Percentiles rank a stretch among this genome's conserved stretches.
These are phyloP conservation scores for Helenozyma rhizophorensis DNA, from an alignment of 805 yeast genomes.

Conservation along the genomic window DNA sequence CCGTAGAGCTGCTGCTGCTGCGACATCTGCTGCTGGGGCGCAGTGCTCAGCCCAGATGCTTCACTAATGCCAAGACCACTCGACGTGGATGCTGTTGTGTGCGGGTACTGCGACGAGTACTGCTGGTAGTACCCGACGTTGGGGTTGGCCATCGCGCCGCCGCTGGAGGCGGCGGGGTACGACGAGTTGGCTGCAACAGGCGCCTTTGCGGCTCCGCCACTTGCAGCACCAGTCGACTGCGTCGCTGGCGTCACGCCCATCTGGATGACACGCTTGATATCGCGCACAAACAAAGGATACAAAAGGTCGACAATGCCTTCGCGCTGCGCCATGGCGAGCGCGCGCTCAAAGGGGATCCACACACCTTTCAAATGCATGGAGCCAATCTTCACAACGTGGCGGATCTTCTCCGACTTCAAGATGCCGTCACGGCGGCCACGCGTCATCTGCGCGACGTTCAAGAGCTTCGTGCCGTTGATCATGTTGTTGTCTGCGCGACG, in stretches of 20 bases:
- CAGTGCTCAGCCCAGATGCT: slow-evolving; percentile 6
- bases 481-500: slow-evolving; percentile 81
- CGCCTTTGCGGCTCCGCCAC: slow-evolving; percentile 2
- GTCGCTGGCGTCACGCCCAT: slow-evolving; percentile 39
- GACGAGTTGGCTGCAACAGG: slow-evolving; percentile 5
- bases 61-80: slow-evolving; percentile 4
- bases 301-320: slow-evolving; percentile 51
- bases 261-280: slow-evolving; percentile 55
- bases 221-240: slow-evolving; percentile 6
- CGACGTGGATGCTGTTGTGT: slow-evolving; percentile 3
- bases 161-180: slow-evolving; percentile 4
- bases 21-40: slow-evolving; percentile 10
- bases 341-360: slow-evolving; percentile 86
- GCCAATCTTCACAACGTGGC: slow-evolving; percentile 82
- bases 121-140: slow-evolving; percentile 15
- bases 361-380: slow-evolving; percentile 87
- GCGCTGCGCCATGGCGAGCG: slow-evolving; percentile 73
- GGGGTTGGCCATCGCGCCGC: slow-evolving; percentile 4
- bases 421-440: slow-evolving; percentile 85
- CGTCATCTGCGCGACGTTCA: slow-evolving; percentile 84
- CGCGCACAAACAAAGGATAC: slow-evolving; percentile 48
- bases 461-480: slow-evolving; percentile 80
- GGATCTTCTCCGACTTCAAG: slow-evolving; percentile 66
- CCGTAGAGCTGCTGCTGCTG: slow-evolving; percentile 16
- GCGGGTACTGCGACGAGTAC: slow-evolving; percentile 15